Conservation (phyloP, 1,139 yeast species). For the Zhuliangozyma parablackwelliae region DNA sequence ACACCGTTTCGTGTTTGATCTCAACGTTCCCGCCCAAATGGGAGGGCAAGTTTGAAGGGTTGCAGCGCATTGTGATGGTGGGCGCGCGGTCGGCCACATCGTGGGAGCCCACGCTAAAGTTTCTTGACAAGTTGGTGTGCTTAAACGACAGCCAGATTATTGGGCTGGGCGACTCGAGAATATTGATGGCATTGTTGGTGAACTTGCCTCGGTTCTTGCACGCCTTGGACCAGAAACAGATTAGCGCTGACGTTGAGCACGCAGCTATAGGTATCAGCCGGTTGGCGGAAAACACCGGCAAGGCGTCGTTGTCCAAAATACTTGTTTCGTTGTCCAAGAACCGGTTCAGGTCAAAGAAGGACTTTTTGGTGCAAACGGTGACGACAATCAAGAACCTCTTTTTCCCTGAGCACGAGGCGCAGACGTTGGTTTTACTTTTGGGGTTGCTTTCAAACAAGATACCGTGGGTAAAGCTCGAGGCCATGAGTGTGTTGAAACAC, state of each 20-base stretch:
- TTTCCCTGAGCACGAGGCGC: constrained; percentile 74
- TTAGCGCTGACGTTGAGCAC: constrained; percentile 48
- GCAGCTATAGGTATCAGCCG: constrained; percentile 56
- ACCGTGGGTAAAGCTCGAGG: constrained; percentile 75
- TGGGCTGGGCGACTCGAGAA: constrained; percentile 66
- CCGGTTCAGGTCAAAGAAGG: constrained; percentile 82
- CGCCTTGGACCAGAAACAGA: constrained; percentile 58
- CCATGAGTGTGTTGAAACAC: constrained; percentile 69
- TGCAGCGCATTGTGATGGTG: constrained; percentile 70
- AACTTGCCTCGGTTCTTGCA: constrained; percentile 82
- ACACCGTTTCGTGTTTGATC: constrained; percentile 76
- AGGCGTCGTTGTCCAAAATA: constrained; percentile 65
- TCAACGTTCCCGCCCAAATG: constrained; percentile 91
- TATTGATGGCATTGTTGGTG: constrained; percentile 68
- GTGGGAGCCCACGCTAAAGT: constrained; percentile 70
- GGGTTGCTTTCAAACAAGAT: constrained; percentile 76
- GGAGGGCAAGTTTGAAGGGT: constrained; percentile 91
- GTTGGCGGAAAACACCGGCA: constrained; percentile 57
- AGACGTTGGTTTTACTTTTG: constrained; percentile 65
- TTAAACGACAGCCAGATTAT: constrained; percentile 72
- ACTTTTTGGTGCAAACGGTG: constrained; percentile 77
- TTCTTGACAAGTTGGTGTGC: constrained; percentile 67
- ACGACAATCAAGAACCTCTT: constrained; percentile 62
- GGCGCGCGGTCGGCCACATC: constrained; percentile 82
- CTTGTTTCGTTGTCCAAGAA: constrained; percentile 71